Base-by-base conservation (phyloP, 345 rosid genomes). In the Aquilaria sinensis region DNA sequence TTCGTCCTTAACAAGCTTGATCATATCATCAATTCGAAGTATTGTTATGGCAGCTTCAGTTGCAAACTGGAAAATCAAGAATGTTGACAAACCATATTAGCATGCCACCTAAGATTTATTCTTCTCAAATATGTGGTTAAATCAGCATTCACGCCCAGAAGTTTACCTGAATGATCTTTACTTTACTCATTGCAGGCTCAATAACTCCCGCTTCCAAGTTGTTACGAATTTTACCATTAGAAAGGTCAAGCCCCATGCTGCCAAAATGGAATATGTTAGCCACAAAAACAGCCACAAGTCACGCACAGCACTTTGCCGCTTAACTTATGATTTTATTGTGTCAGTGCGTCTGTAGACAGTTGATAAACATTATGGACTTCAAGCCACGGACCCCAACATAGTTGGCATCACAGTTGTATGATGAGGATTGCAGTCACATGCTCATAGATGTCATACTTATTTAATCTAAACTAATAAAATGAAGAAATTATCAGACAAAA, bases 161-260 rank as follows among this genome's bases (percentile, higher is more conserved):
- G 45, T 23, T 56, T 77, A 90, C 99, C 99, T 94, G 99, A 73
- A 94, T 84, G 47, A 94, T 94, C 81, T 94, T 94, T 65, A 94
- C 97, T 88, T 94, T 94, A 91, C 99, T 94, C 99, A 94, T 94
- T 30, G 97, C 99, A 5, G 99, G 97, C 65, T 94, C 99, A 31
- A 94, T 94, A 31, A 94, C 97, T 70, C 99, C 99, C 2, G 99
- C 99, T 72, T 90, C 99, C 65, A 94, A 72, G 79, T 90, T 94
- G 85, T 90, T 94, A 13, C 97, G 92, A 69, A 86, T 58, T 2
- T 82, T 74, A 23, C 97, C 99, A 45, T 88, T 94, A 45, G 70
- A 64, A 45, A 94, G 97, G 66, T 94, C 99, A 53, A 94, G 79
- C 57, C 99, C 97, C 97, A 90, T 88, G 81, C 96, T 94, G 84